phyloP scores from a whole-genome alignment of 2,329 filamentous ascomycete species.

The Fusarium sp. region DNA sequence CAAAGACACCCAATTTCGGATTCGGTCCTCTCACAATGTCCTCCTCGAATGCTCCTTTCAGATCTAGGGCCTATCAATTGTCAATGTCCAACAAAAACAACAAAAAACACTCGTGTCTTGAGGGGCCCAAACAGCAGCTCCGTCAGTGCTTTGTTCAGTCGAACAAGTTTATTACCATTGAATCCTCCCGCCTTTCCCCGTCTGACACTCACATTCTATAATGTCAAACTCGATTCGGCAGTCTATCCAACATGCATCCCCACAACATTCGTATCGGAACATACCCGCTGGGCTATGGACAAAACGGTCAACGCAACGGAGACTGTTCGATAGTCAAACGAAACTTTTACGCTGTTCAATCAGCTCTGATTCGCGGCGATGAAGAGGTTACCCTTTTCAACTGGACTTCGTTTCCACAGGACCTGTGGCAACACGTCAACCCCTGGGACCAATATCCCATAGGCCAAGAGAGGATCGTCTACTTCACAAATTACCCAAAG shows the following conservation, averaged over 20 bases:
- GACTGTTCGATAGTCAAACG: not conserved
- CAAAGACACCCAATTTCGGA: conserved; percentile 5
- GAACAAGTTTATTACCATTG: conserved; percentile 36
- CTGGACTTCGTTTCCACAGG: not conserved
- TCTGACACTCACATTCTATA: not conserved
- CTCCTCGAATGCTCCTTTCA: conserved; percentile 9
- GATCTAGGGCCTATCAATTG: not conserved
- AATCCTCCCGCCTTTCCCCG: not conserved
- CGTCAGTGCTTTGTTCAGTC: conserved; percentile 30
- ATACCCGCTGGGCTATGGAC: not conserved
- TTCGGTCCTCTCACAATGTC: conserved; percentile 23
- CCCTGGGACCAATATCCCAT: not conserved
- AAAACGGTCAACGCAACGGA: not conserved
- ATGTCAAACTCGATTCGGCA: not conserved
- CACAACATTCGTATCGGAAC: not conserved
- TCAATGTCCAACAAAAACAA: not conserved
- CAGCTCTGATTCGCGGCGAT: conserved; percentile 35
- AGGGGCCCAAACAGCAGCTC: not conserved
- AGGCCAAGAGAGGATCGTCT: not conserved
- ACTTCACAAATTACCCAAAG: not conserved
- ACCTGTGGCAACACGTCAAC: not conserved
- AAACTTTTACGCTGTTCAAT: conserved; percentile 23
- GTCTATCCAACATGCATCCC: conserved; percentile 8
- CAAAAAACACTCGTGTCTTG: not conserved
- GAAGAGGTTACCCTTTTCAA: not conserved